Evolutionary conservation across 345 rosid species (phyloP).

Genomic region (Rubroshorea leprosula): DNA sequence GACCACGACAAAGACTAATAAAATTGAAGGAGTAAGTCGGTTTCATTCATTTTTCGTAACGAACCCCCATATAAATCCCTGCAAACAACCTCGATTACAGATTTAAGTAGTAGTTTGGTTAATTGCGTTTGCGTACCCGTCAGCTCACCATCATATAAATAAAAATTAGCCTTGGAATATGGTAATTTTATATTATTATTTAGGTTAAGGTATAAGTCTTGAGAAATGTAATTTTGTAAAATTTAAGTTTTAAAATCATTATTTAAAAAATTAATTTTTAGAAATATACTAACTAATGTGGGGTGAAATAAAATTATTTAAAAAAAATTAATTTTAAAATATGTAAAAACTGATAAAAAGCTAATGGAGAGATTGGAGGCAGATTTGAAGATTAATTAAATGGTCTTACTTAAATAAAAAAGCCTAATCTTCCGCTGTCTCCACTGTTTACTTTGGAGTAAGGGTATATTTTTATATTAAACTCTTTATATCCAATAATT

Average conservation of each 20-base stretch:
- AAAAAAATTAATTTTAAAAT: no score
- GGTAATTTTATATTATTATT: slow-evolving; percentile 4
- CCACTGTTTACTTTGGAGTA: no score
- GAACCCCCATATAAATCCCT: slow-evolving; percentile 21
- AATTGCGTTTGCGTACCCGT: neutral
- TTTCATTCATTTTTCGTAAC: slow-evolving; percentile 21
- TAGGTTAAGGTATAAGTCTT: neutral
- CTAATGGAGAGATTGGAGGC: neutral
- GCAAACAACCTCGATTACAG: slow-evolving; percentile 22
- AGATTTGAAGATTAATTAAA: neutral
- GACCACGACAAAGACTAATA: slow-evolving; percentile 33
- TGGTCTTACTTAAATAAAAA: neutral
- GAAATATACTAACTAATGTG: no score
- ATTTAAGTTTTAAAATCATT: no score
- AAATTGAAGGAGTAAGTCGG: slow-evolving; percentile 17
- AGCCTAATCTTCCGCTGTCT: neutral
- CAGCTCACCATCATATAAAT: neutral
- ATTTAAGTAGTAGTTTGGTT: slow-evolving; percentile 7
- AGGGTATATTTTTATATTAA: no score
- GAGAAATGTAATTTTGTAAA: no score
- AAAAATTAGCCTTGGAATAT: neutral
- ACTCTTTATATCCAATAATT: no score
- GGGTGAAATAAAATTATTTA: no score
- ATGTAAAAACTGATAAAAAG: no score
- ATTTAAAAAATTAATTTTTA: no score